Conservation (phyloP, 2,329 filamentous ascomycete genomes). For the Clonostachys byssicola region DNA sequence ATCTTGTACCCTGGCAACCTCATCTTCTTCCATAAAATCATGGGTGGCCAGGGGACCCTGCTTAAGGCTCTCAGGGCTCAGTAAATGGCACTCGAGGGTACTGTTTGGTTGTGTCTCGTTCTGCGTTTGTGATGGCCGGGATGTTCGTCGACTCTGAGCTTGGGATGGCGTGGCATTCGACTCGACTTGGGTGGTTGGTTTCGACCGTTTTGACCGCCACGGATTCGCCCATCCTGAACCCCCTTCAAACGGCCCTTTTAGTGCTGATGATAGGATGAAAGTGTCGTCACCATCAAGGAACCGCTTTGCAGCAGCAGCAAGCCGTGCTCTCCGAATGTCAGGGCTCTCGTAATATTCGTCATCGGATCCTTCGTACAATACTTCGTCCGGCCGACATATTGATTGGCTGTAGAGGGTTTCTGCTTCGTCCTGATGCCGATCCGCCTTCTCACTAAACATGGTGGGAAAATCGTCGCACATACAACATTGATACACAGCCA, state of each 20-base stretch:
- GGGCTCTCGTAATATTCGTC: constrained; percentile 46
- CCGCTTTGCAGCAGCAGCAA: constrained; percentile 53
- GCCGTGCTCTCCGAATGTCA: constrained; percentile 42
- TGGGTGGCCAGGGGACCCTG: constrained; percentile 5
- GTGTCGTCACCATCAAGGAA: constrained; percentile 54
- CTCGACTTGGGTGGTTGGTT: too few relatives aligned
- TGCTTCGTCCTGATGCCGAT: background rate
- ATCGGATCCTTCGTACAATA: constrained; percentile 54
- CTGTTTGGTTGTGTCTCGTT: background rate
- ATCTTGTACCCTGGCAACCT: background rate
- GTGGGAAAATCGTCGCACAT: too few relatives aligned
- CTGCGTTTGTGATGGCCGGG: too few relatives aligned
- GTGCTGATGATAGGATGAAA: constrained; percentile 52
- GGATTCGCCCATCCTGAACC: constrained; percentile 47
- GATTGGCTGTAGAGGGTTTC: constrained; percentile 39
- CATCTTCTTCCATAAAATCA: constrained; percentile 6
- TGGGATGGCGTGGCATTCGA: too few relatives aligned
- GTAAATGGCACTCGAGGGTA: constrained; percentile 6
- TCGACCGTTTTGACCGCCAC: constrained; percentile 23
- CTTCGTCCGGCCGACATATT: constrained; percentile 32
- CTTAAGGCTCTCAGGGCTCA: constrained; percentile 12
- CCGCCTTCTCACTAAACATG: too few relatives aligned
- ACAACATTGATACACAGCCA: too few relatives aligned
- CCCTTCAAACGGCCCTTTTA: constrained; percentile 58
- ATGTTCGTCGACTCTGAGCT: too few relatives aligned